phyloP scores from a whole-genome alignment of 805 yeast species.

The Nematodospora valgi region DNA sequence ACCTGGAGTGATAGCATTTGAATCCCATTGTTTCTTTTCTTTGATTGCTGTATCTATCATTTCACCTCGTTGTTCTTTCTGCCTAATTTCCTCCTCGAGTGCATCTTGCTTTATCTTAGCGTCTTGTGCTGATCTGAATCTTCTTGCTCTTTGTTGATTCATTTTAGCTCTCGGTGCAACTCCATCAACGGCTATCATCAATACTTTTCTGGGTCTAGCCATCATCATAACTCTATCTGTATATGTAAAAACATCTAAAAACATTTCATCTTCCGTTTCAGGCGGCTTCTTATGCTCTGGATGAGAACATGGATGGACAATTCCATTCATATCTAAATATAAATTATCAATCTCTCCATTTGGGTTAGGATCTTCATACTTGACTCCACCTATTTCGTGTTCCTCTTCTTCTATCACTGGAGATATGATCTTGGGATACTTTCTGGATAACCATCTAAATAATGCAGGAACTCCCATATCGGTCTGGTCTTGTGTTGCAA shows the following conservation, averaged over 20 bases:
- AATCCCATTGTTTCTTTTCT: slow-evolving; percentile 83
- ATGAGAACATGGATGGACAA: slow-evolving; percentile 98
- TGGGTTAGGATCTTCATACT: slow-evolving; percentile 75
- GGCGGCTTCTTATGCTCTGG: slow-evolving; percentile 97
- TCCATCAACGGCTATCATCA: slow-evolving; percentile 97
- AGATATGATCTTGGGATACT: slow-evolving; percentile 90
- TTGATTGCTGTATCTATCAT: slow-evolving; percentile 71
- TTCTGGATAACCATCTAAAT: slow-evolving; percentile 90
- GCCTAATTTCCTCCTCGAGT: slow-evolving; percentile 55
- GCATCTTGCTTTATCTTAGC: slow-evolving; percentile 78
- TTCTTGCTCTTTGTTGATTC: slow-evolving; percentile 94
- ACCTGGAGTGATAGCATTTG: slow-evolving; percentile 97
- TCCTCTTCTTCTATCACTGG: slow-evolving; percentile 79
- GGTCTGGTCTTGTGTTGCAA: not conserved
- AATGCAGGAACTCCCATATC: slow-evolving; percentile 96
- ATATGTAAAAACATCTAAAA: slow-evolving; percentile 86
- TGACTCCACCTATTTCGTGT: slow-evolving; percentile 62
- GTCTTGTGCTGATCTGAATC: slow-evolving; percentile 89
- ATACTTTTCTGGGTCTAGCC: slow-evolving; percentile 92
- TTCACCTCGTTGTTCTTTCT: slow-evolving; percentile 65
- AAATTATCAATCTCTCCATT: slow-evolving; percentile 95
- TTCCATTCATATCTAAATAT: slow-evolving; percentile 97
- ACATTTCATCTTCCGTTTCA: slow-evolving; percentile 95
- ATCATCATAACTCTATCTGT: slow-evolving; percentile 87
- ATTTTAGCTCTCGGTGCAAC: slow-evolving; percentile 98